Percentiles rank a stretch among this genome's conserved stretches.
phyloP scores from a whole-genome alignment of 495 filamentous ascomycete genomes.

The Podospora comata region DNA sequence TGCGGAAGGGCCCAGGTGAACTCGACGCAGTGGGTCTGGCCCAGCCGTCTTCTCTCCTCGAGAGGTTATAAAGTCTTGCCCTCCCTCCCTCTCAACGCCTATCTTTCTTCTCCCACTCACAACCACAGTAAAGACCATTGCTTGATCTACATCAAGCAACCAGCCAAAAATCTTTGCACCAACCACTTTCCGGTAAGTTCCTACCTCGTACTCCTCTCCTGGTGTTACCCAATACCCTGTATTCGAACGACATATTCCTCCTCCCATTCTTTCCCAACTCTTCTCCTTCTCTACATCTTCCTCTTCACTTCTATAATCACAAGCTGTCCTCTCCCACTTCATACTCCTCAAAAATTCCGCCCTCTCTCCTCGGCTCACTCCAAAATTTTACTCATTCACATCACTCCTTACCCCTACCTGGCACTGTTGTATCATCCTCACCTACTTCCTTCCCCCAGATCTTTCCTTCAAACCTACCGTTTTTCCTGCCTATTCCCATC shows the following conservation, averaged over 20 bases:
- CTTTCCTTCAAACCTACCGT: not conserved
- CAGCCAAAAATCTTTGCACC: not conserved
- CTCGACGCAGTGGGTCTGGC: not conserved
- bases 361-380: no score
- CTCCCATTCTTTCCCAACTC: not conserved
- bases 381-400: not conserved
- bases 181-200: not conserved
- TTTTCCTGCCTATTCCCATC: not conserved
- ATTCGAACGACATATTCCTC: no score
- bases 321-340: no score
- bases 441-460: not conserved
- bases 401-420: no score
- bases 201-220: not conserved
- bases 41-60: not conserved
- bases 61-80: not conserved
- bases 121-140: not conserved
- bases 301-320: not conserved
- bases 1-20: not conserved
- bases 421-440: not conserved
- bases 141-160: not conserved
- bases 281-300: not conserved
- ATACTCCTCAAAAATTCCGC: no score
- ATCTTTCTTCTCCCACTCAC: not conserved
- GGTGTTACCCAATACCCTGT: no score
- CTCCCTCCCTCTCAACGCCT: not conserved